These are phyloP conservation scores for Eucalyptus virginea DNA, from an alignment of 345 rosid species.

Conservation along the genomic window DNA sequence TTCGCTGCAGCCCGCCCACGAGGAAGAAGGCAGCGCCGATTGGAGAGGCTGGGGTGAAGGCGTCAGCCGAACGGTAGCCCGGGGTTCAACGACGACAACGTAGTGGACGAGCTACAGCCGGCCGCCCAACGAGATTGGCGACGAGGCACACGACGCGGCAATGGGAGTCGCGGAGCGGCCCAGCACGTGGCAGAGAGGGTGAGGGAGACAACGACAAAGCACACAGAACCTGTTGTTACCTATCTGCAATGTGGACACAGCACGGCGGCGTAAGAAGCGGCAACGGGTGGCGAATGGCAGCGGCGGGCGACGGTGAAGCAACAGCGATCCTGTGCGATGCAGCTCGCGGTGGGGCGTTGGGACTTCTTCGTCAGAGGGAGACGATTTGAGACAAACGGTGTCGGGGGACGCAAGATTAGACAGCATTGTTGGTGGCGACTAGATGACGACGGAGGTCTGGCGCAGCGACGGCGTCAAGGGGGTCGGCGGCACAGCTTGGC, in stretches of 20 bases:
- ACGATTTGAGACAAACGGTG: accelerated
- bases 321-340: accelerated
- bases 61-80: accelerated
- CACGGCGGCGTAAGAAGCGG: accelerated
- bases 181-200: accelerated
- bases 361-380: too few relatives aligned
- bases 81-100: too few relatives aligned
- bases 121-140: too few relatives aligned
- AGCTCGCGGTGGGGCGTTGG: too few relatives aligned
- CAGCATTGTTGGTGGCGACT: accelerated
- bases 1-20: accelerated
- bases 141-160: accelerated
- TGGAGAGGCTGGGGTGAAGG: too few relatives aligned
- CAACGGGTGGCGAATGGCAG: accelerated
- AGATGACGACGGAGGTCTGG: too few relatives aligned
- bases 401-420: too few relatives aligned
- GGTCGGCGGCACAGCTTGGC: too few relatives aligned
- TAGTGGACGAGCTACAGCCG: too few relatives aligned
- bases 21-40: accelerated
- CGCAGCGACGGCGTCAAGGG: too few relatives aligned
- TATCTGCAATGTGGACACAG: accelerated
- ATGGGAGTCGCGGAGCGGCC: accelerated
- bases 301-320: accelerated
- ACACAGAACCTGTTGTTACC: accelerated
- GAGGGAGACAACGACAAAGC: accelerated